A percentile compares a stretch with the other conserved stretches of the same genome.
phyloP scores from a whole-genome alignment of 73 alveolate genomes.

The Uronychia setigera region DNA sequence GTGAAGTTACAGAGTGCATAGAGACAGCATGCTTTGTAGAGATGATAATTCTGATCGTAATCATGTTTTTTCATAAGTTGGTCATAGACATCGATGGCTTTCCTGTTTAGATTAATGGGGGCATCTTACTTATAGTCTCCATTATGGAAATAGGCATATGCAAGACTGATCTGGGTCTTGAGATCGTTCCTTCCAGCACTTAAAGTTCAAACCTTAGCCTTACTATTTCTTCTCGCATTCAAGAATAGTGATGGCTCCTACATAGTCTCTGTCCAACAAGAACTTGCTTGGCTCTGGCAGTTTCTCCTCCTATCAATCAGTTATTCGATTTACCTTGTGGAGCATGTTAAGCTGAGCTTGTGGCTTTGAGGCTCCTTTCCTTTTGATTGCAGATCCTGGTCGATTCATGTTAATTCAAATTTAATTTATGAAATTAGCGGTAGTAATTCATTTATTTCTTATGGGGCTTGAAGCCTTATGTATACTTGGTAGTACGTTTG shows the following conservation, averaged over 20 bases:
- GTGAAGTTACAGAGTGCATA: constrained; percentile 93
- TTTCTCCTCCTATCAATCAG: constrained; percentile 50
- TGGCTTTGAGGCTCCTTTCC: constrained; percentile 21
- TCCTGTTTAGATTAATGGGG: constrained; percentile 25
- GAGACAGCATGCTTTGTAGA: constrained; percentile 94
- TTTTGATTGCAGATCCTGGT: constrained; percentile 74
- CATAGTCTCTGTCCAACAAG: constrained; percentile 65
- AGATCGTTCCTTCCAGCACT: constrained; percentile 70
- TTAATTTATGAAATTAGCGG: constrained; percentile 7
- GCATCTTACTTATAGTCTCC: constrained; percentile 81
- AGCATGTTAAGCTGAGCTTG: constrained; percentile 25
- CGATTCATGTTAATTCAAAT: constrained; percentile 59
- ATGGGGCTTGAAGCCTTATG: background rate
- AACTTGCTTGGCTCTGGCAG: constrained; percentile 55
- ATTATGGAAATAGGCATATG: constrained; percentile 85
- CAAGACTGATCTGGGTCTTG: constrained; percentile 80
- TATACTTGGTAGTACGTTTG: background rate
- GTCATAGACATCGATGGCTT: constrained; percentile 89
- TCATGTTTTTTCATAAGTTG: constrained; percentile 75
- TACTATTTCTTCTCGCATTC: constrained; percentile 60
- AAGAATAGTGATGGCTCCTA: constrained; percentile 77
- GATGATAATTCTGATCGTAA: constrained; percentile 80
- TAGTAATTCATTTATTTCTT: background rate
- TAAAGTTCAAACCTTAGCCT: background rate
- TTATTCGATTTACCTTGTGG: background rate